Evolutionary conservation across 169 alveolate species (phyloP).

Genomic region (Perkinsus olseni): DNA sequence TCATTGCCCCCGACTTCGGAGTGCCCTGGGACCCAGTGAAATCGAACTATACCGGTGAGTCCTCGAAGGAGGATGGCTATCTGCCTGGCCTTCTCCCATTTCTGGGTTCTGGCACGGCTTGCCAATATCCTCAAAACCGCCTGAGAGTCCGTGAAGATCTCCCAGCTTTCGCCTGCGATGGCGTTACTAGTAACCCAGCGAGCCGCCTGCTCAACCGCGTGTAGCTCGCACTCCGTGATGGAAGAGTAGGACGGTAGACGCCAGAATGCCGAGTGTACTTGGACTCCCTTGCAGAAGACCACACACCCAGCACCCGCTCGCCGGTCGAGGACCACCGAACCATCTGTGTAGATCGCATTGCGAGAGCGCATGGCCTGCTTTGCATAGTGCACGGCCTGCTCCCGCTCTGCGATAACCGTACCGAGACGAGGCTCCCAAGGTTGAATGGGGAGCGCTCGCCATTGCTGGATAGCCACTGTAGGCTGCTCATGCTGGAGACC

Average conservation of each 20-base stretch:
- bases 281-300: background rate
- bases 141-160: background rate
- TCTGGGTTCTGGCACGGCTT: background rate
- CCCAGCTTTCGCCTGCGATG: background rate
- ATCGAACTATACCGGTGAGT: background rate
- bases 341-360: background rate
- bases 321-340: background rate
- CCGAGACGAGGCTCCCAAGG: background rate
- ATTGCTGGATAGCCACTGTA: background rate
- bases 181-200: background rate
- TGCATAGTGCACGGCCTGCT: background rate
- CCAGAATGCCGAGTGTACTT: background rate
- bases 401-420: background rate
- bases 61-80: background rate
- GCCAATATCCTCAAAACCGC: background rate
- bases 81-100: background rate
- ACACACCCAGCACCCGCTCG: background rate
- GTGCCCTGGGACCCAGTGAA: background rate
- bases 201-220: background rate
- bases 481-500: background rate
- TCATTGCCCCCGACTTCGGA: background rate
- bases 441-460: background rate
- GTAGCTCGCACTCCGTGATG: background rate
- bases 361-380: background rate
- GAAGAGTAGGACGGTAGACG: background rate